phyloP scores from a whole-genome alignment of 192 early-diverging fungal species.

The Backusella sp. region DNA sequence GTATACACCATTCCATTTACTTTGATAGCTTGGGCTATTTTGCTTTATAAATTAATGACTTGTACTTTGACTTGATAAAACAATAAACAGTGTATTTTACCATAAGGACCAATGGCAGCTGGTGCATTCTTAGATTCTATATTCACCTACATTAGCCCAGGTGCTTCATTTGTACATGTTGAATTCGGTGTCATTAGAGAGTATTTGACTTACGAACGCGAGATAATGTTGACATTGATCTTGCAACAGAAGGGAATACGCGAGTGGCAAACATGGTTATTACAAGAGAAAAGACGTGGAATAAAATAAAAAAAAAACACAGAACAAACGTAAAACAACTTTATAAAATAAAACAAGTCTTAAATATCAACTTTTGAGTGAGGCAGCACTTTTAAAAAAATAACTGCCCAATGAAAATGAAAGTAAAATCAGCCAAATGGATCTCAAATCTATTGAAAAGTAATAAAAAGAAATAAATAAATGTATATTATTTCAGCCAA shows the following conservation, averaged over 20 bases:
- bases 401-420: neutral
- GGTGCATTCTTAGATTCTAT: constrained; percentile 60
- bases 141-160: neutral
- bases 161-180: constrained; percentile 21
- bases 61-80: neutral
- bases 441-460: too few relatives aligned
- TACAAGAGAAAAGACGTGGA: neutral
- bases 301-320: neutral
- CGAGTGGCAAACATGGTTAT: neutral
- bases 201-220: constrained; percentile 35
- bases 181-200: constrained; percentile 11
- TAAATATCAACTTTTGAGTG: constrained; percentile 1
- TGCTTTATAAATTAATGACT: neutral
- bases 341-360: neutral
- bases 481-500: neutral
- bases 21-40: constrained; percentile 67
- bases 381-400: neutral
- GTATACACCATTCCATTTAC: constrained; percentile 83
- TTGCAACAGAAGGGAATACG: constrained; percentile 4
- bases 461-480: too few relatives aligned
- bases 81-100: constrained; percentile 35
- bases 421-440: neutral
- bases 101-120: constrained; percentile 76
- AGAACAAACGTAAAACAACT: neutral
- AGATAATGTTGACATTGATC: constrained; percentile 37